Base-by-base conservation (phyloP, 2,329 filamentous ascomycete species). In the Rugonectria rugulosa region DNA sequence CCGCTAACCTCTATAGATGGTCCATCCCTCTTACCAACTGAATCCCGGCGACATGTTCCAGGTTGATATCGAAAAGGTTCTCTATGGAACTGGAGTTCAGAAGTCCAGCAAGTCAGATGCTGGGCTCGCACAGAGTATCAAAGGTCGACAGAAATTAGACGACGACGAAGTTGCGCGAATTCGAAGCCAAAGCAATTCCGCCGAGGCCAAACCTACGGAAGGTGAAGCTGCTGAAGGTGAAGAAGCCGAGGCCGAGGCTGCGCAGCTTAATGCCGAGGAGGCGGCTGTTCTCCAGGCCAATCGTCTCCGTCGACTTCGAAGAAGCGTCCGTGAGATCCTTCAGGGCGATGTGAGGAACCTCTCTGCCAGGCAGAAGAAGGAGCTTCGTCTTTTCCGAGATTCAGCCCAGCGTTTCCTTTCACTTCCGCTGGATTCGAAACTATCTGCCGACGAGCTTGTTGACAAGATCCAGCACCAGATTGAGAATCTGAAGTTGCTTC, bases 21-120 rank as follows among this genome's bases (percentile, higher is more conserved):
- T 84, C 61, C 91, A 95, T 70, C 93, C 95, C 8, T 90, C 92
- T 51, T 99, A 99, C 74, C 87, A 92, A 62, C 84, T 99, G 32
- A 99, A 99, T 74, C 96, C 95, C 3, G 95, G 95, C 65, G 95
- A 99, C 73, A 91, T 99, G 87, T 99, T 99, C 81, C 92, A 96
- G 73, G 94, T 99, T 67, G 90, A 97, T 17, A 83, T 90, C 29
- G 91, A 97, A 32, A 87, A 88, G 66, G 95, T 99, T 53, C 82
- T 99, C 75, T 93, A 84, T 68, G 94, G 91, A 27, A 97, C 93
- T 1, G 95, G 95, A 55, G 82, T 84, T 21, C 83, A 85, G 43
- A 95, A 92, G 75, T 74, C 81, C 6, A 21, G 61, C 17, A 54
- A 70, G 64, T 60, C 47, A 3, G 53, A 68, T 47, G 53, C 61